Base-by-base conservation (phyloP, 1,284 basidiomycete species). In the Cryptococcus hybrid region DNA sequence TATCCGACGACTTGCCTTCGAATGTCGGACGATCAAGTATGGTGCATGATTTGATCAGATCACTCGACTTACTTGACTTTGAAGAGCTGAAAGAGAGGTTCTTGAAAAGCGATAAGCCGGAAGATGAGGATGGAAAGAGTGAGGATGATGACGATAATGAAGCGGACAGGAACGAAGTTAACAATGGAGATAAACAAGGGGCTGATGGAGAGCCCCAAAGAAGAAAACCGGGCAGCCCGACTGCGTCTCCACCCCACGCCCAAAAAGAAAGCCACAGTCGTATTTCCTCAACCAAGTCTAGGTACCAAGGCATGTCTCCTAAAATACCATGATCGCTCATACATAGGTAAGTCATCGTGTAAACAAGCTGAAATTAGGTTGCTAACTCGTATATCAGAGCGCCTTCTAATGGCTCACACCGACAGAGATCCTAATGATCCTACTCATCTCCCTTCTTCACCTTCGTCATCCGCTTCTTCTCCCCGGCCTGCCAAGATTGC, bases 11-110 rank as follows among this genome's bases (percentile, higher is more conserved):
- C 3, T 82, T 95, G 0, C 93, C 92, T 0, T 89, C 90, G 1
- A 95, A 96, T 72, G 80, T 74, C 52, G 86, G 87, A 12, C 83
- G 93, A n/a, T 92, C 92, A 0, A 72, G 84, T 0, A 72, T 91
- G 5, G 89, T 94, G 1, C 91, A 96, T 69, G 84, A 85, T 1
- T 81, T 95, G 9, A 79, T 86, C 53, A 80, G 80, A 36, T 76
- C 84, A 0, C 81, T 87, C 44, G 84, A 82, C 0, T 77, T 91
- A 1, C 76, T 88, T 42, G 52, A 71, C 37, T n/a, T 11, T 9
- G 44, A 39, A 2, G 49, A 71, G 13, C 9, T 37, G 37, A 49
- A 12, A n/a, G 44, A 30, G 24, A 47, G 7, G 30, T 30, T 30
- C 30, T 30, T 4, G 5, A n/a, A 34, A 13, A 18, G n/a, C 12